phyloP scores from a whole-genome alignment of 805 yeast genomes.

The Candida sanyiensis region DNA sequence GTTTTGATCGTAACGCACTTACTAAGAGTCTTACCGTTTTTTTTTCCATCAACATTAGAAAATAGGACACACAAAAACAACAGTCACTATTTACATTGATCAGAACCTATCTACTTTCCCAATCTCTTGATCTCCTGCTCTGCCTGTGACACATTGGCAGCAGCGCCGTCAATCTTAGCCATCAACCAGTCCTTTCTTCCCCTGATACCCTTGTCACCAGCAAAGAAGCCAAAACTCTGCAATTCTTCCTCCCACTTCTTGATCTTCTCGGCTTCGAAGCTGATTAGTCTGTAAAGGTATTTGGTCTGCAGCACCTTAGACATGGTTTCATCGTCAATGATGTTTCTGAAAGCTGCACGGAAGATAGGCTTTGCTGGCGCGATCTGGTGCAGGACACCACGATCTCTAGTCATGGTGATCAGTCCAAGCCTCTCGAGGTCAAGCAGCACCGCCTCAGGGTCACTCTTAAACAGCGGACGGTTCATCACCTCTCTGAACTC shows the following conservation, averaged over 20 bases:
- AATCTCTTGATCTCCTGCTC: conserved; percentile 40
- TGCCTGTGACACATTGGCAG: conserved; percentile 40
- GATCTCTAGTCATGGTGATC: conserved; percentile 62
- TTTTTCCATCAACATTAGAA: too few species aligned
- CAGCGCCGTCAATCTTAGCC: conserved; percentile 59
- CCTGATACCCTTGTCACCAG: conserved; percentile 48
- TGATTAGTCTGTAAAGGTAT: conserved; percentile 48
- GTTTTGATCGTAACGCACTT: too few species aligned
- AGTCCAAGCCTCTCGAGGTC: conserved; percentile 78
- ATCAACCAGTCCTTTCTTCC: conserved; percentile 62
- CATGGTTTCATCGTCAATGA: conserved; percentile 52
- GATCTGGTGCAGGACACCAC: conserved; percentile 65
- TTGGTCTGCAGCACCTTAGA: conserved; percentile 59
- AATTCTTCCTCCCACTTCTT: conserved; percentile 67
- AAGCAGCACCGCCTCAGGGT: conserved; percentile 50
- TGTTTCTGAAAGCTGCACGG: conserved; percentile 67
- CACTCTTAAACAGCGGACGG: conserved; percentile 54
- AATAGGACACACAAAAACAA: too few species aligned
- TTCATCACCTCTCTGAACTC: conserved; percentile 46
- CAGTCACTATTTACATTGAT: neutral
- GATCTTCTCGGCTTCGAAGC: conserved; percentile 58
- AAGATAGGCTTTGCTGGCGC: conserved; percentile 81
- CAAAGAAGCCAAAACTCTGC: conserved; percentile 45
- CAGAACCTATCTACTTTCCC: conserved; percentile 2
- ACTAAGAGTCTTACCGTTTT: too few species aligned